Evolutionary conservation across 1,139 yeast species (phyloP), one percentile per base, ranked within the genome.

Genomic region (Hansenula sp.): DNA sequence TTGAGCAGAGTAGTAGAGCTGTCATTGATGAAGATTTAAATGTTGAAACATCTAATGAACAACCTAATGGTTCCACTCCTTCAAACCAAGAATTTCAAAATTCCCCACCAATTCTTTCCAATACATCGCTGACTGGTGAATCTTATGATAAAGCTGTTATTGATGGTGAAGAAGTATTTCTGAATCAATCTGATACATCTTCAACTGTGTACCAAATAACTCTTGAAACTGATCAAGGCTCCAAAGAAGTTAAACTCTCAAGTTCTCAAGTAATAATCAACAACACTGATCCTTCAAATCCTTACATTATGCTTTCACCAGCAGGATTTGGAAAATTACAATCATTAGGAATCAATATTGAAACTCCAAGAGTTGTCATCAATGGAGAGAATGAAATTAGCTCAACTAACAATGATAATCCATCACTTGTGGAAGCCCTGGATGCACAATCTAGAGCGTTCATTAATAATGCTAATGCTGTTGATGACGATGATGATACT

Each of bases 181-280:
- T 39, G 2, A 26, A 31, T 14, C 41, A 40, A 28, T 2, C 16
- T 3, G 36, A 37, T 10, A 9, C 32, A 2, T 32, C 41, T 10
- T 8, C 26, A 1, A 25, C 32, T 4, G 35, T 37, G 4, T 48
- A 41, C 37, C 39, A 36, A 34, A 27, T 56, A 24, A 39, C 44
- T 3, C 17, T 52, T 3, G 31, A 49, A 8, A 42, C 55, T 0
- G 17, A 29, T 1, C 20, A 38, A 12, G 55, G 52, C 2, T 42
- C 39, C 7, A 44, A 46, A 13, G 43, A 36, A 9, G 65, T 66
- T 0, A 20, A 31, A 0, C 52, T 73, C 29, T 66, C 65, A 32
- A 55, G 70, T 0, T 62, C 71, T 0, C 71, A 73, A 41, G 69
- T 70, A 28, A 68, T 72, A 4, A 53, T 73, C 13, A 73, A 71